These are phyloP conservation scores for Tylopilus cervinicoccineus DNA, from an alignment of 768 basidiomycete genomes.

Conservation along the genomic window DNA sequence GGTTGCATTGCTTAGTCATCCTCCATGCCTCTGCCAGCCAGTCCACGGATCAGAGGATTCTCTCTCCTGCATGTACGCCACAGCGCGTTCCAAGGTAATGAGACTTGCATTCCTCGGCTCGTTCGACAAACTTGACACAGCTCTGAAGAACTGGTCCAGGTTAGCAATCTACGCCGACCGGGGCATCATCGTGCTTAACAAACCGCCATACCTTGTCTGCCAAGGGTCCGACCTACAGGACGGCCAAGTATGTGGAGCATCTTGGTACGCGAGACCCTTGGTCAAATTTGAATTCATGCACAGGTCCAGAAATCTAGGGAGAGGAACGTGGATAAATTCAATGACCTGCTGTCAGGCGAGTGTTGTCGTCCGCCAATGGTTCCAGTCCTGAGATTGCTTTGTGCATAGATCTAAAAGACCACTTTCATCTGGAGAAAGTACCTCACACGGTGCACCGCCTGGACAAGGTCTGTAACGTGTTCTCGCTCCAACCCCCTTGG, in stretches of 20 bases:
- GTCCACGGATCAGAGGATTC: background rate
- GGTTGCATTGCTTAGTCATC: conserved; percentile 9
- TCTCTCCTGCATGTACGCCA: conserved; percentile 15
- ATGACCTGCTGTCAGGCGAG: conserved; percentile 35
- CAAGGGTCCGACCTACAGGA: conserved; percentile 37
- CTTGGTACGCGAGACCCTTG: background rate
- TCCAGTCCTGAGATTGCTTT: background rate
- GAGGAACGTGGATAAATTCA: conserved; percentile 32
- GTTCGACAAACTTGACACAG: background rate
- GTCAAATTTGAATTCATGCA: conserved; percentile 2
- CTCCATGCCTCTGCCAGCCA: background rate
- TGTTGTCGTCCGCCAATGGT: conserved; percentile 7
- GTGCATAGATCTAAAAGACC: conserved; percentile 28
- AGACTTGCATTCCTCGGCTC: background rate
- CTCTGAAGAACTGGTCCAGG: conserved; percentile 30
- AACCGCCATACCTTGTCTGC: conserved; percentile 55
- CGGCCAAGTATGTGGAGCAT: conserved; percentile 16
- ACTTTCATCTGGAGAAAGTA: conserved; percentile 30
- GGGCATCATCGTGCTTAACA: conserved; percentile 52
- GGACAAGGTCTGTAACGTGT: conserved; percentile 47
- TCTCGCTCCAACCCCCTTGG: background rate
- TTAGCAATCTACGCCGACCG: conserved; percentile 50
- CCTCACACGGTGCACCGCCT: conserved; percentile 60
- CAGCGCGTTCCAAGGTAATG: conserved; percentile 22
- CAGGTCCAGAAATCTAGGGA: conserved; percentile 19